Conservation (phyloP, 495 filamentous ascomycete genomes). For the Talaromyces nanjingensis region DNA sequence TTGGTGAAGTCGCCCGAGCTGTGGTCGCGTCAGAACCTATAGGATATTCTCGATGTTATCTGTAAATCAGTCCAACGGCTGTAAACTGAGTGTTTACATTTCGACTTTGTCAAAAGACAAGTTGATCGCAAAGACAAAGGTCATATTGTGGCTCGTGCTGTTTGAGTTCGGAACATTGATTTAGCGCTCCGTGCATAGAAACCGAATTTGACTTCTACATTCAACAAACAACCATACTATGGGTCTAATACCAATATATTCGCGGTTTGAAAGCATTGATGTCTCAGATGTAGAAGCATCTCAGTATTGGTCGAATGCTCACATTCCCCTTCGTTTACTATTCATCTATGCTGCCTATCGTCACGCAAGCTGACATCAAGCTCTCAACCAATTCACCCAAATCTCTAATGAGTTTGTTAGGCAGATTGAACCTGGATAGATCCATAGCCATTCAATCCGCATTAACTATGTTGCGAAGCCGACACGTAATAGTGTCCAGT, state of each 20-base stretch:
- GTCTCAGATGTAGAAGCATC: not conserved
- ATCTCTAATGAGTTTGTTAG: not conserved
- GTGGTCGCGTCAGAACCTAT: not conserved
- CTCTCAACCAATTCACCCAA: not conserved
- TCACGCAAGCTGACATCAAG: not conserved
- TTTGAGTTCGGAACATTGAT: not conserved
- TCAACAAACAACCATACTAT: not conserved
- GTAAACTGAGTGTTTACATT: not conserved
- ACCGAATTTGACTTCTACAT: not conserved
- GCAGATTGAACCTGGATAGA: too few species aligned
- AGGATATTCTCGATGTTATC: not conserved
- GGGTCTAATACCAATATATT: not conserved
- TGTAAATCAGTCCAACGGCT: not conserved
- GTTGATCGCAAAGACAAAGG: not conserved
- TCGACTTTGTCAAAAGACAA: not conserved
- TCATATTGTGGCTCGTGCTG: not conserved
- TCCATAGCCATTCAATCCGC: too few species aligned
- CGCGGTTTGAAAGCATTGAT: not conserved
- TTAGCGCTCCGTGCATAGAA: not conserved
- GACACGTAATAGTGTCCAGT: not conserved
- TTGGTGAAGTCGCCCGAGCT: not conserved
- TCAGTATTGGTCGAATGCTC: not conserved
- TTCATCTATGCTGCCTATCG: not conserved
- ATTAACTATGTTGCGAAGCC: not conserved
- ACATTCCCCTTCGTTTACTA: not conserved